These are phyloP conservation scores for Stentor coeruleus DNA, from an alignment of 73 alveolate genomes.

Conservation along the genomic window DNA sequence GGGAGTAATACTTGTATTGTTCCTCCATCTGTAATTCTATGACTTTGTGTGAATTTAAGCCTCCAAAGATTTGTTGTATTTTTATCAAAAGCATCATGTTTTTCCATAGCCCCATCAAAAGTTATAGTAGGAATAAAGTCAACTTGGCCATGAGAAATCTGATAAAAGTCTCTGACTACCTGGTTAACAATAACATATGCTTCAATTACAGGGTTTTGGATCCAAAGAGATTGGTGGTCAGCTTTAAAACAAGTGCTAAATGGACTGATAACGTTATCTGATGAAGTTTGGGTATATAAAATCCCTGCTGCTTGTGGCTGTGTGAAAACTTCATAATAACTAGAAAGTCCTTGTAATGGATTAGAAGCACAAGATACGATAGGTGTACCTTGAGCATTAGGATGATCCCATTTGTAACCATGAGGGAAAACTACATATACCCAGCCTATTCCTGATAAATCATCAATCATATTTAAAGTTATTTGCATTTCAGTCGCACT, in stretches of 20 bases:
- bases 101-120: slow-evolving; percentile 3
- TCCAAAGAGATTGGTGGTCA: slow-evolving; percentile 18
- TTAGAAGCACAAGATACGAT: slow-evolving; percentile 12
- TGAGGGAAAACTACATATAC: slow-evolving; percentile 17
- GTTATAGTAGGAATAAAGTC: neutral
- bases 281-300: neutral
- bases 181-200: neutral
- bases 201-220: neutral
- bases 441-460: neutral
- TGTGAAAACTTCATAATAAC: neutral
- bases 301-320: slow-evolving; percentile 30
- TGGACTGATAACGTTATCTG: neutral
- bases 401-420: slow-evolving; percentile 32
- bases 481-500: neutral
- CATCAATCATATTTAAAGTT: neutral
- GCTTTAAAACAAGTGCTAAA: slow-evolving; percentile 14
- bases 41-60: neutral
- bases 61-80: neutral
- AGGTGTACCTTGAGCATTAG: slow-evolving; percentile 25
- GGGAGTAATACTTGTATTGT: slow-evolving; percentile 7
- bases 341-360: neutral
- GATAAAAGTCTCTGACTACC: slow-evolving; percentile 6
- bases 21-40: slow-evolving; percentile 14
- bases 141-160: neutral
- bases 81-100: neutral